Base-by-base conservation (phyloP, 192 early-diverging fungal genomes). In the Rhizophlyctis rosea region DNA sequence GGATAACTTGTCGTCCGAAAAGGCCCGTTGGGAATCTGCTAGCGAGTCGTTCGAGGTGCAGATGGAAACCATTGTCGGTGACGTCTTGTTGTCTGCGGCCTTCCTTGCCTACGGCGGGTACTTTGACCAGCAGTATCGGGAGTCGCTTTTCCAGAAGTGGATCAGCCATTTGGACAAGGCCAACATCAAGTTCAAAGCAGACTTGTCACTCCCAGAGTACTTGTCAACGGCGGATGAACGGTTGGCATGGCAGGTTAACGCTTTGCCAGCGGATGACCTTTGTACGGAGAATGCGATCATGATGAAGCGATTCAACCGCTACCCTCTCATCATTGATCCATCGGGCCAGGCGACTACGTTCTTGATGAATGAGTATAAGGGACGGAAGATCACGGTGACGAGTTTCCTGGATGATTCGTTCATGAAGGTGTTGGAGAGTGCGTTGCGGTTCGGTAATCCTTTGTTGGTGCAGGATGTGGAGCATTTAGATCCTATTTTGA, bases 261-360 rank as follows among this genome's bases (percentile, higher is more conserved):
- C 84, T 3, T 78, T 98, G 31, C 90, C 95, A 9, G 82, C 90
- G 3, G 95, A 98, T 74, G 88, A 91, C 39, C 83, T 98, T 54
- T 98, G 92, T 67, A 91, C 89, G 55, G 96, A 99, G 80, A 99
- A 99, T 70, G 98, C 98, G 4, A 90, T 98, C 50, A 98, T 98
- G 88, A 77, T 99, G 36, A 85, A 91, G 60, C 86, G 90, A 14
- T 93, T 89, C 80, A 95, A 95, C 69, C 84, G 98, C 59, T 99
- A 96, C 71, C 95, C 98, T 50, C 81, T 99, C 47, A 82, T 99
- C 59, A 94, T 99, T 69, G 98, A 99, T 77, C 98, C 98, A 0
- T 88, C 94, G 16, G 95, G 94, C 48, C 88, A 96, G 54, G 96
- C 96, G 0, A 86, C 91, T 4, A 75, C 83, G 25, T 98, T 94